A percentile compares a stretch with the other conserved stretches of the same genome.
phyloP scores from a whole-genome alignment of 495 filamentous ascomycete genomes.

The Thermothielavioides terrestris region DNA sequence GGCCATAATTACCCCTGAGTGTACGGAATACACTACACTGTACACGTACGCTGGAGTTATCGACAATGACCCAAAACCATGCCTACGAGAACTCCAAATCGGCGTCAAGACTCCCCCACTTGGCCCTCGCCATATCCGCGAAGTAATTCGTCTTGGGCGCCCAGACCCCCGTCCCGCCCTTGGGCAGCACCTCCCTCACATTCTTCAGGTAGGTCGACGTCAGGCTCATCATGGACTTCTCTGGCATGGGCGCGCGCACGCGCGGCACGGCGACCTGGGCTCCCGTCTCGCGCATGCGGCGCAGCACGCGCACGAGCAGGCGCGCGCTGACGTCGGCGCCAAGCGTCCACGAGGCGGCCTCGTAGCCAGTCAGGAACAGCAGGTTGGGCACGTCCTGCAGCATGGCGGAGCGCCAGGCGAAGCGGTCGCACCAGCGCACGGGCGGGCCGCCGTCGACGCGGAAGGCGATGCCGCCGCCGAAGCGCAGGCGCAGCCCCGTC shows the following conservation, averaged over 20 bases:
- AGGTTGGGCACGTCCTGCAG: conserved; percentile 5
- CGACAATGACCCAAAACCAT: no score
- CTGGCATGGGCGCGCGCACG: not conserved
- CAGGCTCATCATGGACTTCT: conserved; percentile 1
- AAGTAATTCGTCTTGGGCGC: conserved; percentile 6
- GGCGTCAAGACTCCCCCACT: not conserved
- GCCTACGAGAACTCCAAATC: conserved; percentile 4
- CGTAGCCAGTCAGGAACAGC: conserved; percentile 4
- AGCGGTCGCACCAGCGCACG: not conserved
- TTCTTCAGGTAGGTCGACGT: conserved; percentile 4
- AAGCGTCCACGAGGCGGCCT: conserved; percentile 4
- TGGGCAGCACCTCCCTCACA: conserved; percentile 4
- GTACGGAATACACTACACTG: no score
- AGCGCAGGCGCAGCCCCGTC: conserved; percentile 2
- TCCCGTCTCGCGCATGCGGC: not conserved
- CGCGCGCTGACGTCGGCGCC: conserved; percentile 3
- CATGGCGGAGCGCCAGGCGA: conserved; percentile 1
- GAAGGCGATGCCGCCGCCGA: conserved; percentile 1
- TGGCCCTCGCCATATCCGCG: conserved; percentile 6
- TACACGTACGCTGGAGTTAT: no score
- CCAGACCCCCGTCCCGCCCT: conserved; percentile 3
- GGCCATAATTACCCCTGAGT: no score
- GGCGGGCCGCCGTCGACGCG: not conserved
- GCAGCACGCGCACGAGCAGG: conserved; percentile 1
- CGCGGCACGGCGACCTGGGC: not conserved